Evolutionary conservation across 805 yeast genomes (phyloP).

Genomic region (Barnettozyma californica): DNA sequence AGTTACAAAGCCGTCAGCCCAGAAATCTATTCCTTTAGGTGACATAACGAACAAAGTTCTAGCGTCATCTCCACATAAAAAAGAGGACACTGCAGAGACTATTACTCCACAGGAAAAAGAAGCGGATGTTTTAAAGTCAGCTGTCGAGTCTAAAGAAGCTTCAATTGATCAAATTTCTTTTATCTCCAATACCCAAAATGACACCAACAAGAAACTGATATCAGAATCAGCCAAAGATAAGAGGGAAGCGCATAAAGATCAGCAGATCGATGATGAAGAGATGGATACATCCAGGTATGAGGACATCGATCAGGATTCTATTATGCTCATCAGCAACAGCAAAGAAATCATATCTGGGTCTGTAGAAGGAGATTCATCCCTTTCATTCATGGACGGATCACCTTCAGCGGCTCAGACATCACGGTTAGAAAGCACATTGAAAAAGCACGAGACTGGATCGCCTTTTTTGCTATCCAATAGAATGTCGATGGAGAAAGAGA

Average conservation of each 20-base stretch:
- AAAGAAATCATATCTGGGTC: constrained; percentile 7
- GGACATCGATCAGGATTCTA: constrained; percentile 16
- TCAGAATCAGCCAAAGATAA: not conserved
- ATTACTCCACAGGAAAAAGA: not conserved
- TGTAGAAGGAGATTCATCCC: not conserved
- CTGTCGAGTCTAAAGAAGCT: not conserved
- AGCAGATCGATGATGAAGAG: not conserved
- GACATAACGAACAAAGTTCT: constrained; percentile 7
- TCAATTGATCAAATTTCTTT: not conserved
- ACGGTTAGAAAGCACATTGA: not conserved
- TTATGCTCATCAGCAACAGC: constrained; percentile 22
- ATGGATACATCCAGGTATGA: constrained; percentile 3
- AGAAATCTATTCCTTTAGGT: not conserved
- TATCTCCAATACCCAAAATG: not conserved
- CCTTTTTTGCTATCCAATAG: not conserved
- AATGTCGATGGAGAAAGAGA: not conserved
- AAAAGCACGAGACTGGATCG: not conserved
- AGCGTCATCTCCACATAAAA: not conserved
- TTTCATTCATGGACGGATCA: not conserved
- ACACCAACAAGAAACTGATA: not conserved
- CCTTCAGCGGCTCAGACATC: not conserved
- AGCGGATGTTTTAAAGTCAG: too few species aligned
- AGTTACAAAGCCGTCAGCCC: not conserved
- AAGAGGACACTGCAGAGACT: not conserved
- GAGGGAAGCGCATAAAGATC: not conserved